These are phyloP conservation scores for Penicillium paradoxum DNA, from an alignment of 495 filamentous ascomycete species.

Conservation along the genomic window DNA sequence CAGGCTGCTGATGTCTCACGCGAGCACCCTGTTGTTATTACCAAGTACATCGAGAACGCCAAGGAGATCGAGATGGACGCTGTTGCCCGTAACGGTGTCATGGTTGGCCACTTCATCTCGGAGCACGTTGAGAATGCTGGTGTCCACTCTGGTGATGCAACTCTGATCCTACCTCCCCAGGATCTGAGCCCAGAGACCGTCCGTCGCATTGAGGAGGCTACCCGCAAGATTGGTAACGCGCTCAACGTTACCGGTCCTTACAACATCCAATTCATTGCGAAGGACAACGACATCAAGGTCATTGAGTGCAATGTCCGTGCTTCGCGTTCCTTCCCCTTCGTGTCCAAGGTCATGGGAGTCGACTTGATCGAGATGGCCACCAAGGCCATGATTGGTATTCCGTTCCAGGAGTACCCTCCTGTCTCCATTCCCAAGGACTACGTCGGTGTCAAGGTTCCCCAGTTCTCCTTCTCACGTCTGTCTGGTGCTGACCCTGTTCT, in stretches of 20 bases:
- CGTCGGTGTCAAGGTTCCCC: slow-evolving; percentile 95
- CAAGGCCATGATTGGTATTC: slow-evolving; percentile 87
- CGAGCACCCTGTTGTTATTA: slow-evolving; percentile 97
- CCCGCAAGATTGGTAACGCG: slow-evolving; percentile 88
- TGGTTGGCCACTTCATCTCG: slow-evolving; percentile 90
- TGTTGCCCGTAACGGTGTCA: slow-evolving; percentile 78
- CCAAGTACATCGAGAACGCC: slow-evolving; percentile 96
- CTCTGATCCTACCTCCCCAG: slow-evolving; percentile 92
- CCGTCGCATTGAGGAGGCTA: slow-evolving; percentile 86
- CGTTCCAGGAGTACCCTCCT: slow-evolving; percentile 75
- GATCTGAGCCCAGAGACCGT: slow-evolving; percentile 89
- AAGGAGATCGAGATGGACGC: slow-evolving; percentile 98
- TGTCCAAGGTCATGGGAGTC: slow-evolving; percentile 97
- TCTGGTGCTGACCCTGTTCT: slow-evolving; percentile 95
- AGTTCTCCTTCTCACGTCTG: slow-evolving; percentile 96
- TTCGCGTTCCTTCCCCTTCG: slow-evolving; percentile 94
- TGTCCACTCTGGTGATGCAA: slow-evolving; percentile 97
- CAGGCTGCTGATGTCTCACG: slow-evolving; percentile 89
- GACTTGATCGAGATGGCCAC: slow-evolving; percentile 99
- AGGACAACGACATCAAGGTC: slow-evolving; percentile 97
- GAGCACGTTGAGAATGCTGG: slow-evolving; percentile 97
- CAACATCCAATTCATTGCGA: slow-evolving; percentile 99
- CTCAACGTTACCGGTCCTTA: slow-evolving; percentile 95
- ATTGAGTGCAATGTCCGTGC: slow-evolving; percentile 98
- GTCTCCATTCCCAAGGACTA: slow-evolving; percentile 70